phyloP scores from a whole-genome alignment of 2,329 filamentous ascomycete species.

The Pseudogymnoascus sp. region DNA sequence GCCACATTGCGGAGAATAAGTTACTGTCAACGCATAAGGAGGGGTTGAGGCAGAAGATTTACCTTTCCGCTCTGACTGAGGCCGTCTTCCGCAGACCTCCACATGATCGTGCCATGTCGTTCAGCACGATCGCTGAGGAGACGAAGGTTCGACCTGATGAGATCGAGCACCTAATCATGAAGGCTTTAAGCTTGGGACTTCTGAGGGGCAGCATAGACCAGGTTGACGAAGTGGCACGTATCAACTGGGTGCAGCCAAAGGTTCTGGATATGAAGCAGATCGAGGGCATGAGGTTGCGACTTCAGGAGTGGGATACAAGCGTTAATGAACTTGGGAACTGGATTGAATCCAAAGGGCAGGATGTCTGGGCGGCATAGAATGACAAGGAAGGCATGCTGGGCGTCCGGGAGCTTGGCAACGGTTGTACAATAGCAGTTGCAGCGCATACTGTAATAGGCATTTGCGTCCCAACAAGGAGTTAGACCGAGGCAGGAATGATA shows the following conservation, averaged over 20 bases:
- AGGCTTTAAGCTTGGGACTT: slow-evolving; percentile 88
- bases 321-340: slow-evolving; percentile 95
- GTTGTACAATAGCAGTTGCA: slow-evolving; percentile 13
- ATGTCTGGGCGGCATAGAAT: slow-evolving; percentile 80
- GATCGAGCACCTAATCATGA: slow-evolving; percentile 98
- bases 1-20: slow-evolving; percentile 70
- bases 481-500: slow-evolving; percentile 9
- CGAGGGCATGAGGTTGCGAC: slow-evolving; percentile 74
- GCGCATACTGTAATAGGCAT: slow-evolving; percentile 10
- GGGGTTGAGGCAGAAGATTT: slow-evolving; percentile 95
- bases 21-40: slow-evolving; percentile 70
- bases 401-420: slow-evolving; percentile 12
- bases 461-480: slow-evolving; percentile 10
- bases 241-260: slow-evolving; percentile 98
- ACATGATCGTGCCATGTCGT: slow-evolving; percentile 91
- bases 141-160: slow-evolving; percentile 86
- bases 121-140: slow-evolving; percentile 77
- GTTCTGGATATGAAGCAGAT: slow-evolving; percentile 94
- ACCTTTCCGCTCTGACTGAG: slow-evolving; percentile 90
- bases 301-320: slow-evolving; percentile 92
- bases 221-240: slow-evolving; percentile 85
- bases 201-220: slow-evolving; percentile 91
- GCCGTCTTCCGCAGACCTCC: slow-evolving; percentile 92
- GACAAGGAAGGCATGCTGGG: slow-evolving; percentile 17
- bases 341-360: slow-evolving; percentile 89